Evolutionary conservation across 768 basidiomycete genomes (phyloP).

Genomic region (Boletus coccyginus): DNA sequence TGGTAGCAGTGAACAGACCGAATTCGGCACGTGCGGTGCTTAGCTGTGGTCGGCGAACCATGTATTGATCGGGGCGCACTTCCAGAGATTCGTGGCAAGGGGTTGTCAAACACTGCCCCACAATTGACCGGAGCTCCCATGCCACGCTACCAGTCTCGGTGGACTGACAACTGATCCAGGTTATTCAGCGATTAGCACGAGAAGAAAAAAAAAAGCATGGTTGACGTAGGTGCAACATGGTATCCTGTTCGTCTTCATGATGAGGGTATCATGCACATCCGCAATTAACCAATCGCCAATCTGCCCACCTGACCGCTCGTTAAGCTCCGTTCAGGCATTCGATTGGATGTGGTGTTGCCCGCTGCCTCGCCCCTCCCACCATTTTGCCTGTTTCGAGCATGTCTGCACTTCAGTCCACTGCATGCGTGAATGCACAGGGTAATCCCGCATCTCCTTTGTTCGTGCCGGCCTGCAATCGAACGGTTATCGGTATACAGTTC

Average conservation of each 20-base stretch:
- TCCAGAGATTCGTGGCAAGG: conserved; percentile 17
- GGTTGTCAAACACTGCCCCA: conserved; percentile 24
- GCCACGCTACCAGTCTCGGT: conserved; percentile 6
- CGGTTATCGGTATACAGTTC: conserved; percentile 4
- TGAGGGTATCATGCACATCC: conserved; percentile 8
- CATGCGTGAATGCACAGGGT: conserved; percentile 11
- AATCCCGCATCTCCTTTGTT: conserved; percentile 5
- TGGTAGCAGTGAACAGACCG: conserved; percentile 9
- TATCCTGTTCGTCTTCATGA: conserved; percentile 10
- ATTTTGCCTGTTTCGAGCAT: conserved; percentile 15
- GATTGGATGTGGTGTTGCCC: conserved; percentile 14
- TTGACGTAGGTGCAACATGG: conserved; percentile 9
- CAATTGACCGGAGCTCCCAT: conserved; percentile 4
- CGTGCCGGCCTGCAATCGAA: neutral
- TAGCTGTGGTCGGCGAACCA: conserved; percentile 28
- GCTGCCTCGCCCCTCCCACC: conserved; percentile 21
- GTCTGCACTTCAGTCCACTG: conserved; percentile 8
- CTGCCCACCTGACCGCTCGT: conserved; percentile 11
- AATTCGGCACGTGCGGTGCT: conserved; percentile 15
- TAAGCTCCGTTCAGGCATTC: conserved; percentile 26
- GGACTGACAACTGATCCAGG: conserved; percentile 8
- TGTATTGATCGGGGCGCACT: conserved; percentile 26
- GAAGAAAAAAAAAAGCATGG: neutral
- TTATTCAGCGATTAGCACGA: conserved; percentile 17
- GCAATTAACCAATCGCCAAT: conserved; percentile 7